Base-by-base conservation (phyloP, 768 basidiomycete species). In the Mycena olivaceomarginata region DNA sequence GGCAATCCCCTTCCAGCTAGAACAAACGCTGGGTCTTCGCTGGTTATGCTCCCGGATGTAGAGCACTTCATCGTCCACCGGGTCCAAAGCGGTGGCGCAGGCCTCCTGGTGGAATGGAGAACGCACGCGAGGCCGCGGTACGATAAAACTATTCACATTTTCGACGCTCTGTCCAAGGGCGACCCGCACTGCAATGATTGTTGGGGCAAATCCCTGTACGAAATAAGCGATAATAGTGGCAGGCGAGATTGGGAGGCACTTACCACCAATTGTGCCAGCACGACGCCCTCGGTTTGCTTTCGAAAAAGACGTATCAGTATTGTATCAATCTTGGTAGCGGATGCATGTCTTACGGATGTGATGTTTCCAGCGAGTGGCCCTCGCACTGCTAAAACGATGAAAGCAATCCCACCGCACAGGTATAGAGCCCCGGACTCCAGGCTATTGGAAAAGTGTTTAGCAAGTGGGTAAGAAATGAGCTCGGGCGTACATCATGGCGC, bases 111-210 rank as follows among this genome's bases (percentile, higher is more conserved):
- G 22, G 6, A 59, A 59, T 6, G 31, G 57, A 31, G 25, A 59
- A 59, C 31, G 57, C 57, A 56, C 22, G 53, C 22, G 53, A 56
- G 53, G 53, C 53, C 57, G 6, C 57, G 25, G 57, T 25, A 37
- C 57, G 57, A 59, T 59, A 37, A 31, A 59, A 6, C 57, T 37
- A 59, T 59, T 37, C 57, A 59, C 57, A 59, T 59, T 59, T 31
- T 59, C 4, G 57, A 59, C 6, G 31, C 57, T 59, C 57, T 59
- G 25, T 25, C 31, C 57, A 56, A 37, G 25, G 57, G 57, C 31
- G 31, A 31, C 31, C 13, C 31, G 22, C 25, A 56, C 53, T 31
- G 31, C 31, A 31, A 45, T 45, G 43, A 45, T 45, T 5, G 43
- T 45, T 10, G 43, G 18, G 13, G 48, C 48, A 51, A 51, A 9